Evolutionary conservation across 306 rosid genomes (phyloP).

Genomic region (Gleditsia sinensis): DNA sequence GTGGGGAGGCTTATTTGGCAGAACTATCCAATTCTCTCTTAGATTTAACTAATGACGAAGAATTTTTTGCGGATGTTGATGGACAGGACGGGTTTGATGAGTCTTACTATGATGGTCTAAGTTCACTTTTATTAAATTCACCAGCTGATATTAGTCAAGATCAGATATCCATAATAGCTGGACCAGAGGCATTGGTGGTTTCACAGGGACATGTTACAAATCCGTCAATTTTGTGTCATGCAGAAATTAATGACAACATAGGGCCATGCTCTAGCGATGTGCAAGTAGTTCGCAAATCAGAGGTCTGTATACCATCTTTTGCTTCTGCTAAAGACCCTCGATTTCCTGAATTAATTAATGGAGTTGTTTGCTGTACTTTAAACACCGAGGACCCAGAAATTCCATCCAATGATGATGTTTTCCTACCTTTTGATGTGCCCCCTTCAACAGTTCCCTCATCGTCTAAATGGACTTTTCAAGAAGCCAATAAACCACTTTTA

Average conservation of each 20-base stretch:
- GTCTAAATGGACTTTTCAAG: slow-evolving; percentile 33
- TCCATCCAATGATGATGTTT: slow-evolving; percentile 79
- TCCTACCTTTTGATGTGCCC: slow-evolving; percentile 52
- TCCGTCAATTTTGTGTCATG: slow-evolving; percentile 42
- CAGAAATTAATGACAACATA: slow-evolving; percentile 44
- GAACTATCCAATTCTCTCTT: slow-evolving; percentile 78
- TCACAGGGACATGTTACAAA: slow-evolving; percentile 38
- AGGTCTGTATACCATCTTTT: slow-evolving; percentile 48
- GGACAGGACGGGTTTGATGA: slow-evolving; percentile 68
- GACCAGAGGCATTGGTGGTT: slow-evolving; percentile 40
- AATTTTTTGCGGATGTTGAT: slow-evolving; percentile 62
- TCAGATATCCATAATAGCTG: slow-evolving; percentile 40
- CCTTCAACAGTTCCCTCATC: slow-evolving; percentile 37
- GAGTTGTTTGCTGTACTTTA: slow-evolving; percentile 53
- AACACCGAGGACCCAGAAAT: slow-evolving; percentile 74
- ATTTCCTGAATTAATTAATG: slow-evolving; percentile 52
- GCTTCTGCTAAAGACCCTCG: slow-evolving; percentile 42
- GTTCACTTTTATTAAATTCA: slow-evolving; percentile 69
- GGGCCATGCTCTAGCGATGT: slow-evolving; percentile 39
- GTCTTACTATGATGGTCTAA: slow-evolving; percentile 78
- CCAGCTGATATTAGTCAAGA: slow-evolving; percentile 51
- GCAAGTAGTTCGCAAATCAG: slow-evolving; percentile 42
- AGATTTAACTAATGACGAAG: slow-evolving; percentile 74
- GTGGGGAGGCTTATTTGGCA: slow-evolving; percentile 60
- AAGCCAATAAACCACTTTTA: slow-evolving; percentile 38